A percentile compares a stretch with the other conserved stretches of the same genome.
Conservation (phyloP, 1,139 yeast genomes). For the Blastobotrys malaysiensis region DNA sequence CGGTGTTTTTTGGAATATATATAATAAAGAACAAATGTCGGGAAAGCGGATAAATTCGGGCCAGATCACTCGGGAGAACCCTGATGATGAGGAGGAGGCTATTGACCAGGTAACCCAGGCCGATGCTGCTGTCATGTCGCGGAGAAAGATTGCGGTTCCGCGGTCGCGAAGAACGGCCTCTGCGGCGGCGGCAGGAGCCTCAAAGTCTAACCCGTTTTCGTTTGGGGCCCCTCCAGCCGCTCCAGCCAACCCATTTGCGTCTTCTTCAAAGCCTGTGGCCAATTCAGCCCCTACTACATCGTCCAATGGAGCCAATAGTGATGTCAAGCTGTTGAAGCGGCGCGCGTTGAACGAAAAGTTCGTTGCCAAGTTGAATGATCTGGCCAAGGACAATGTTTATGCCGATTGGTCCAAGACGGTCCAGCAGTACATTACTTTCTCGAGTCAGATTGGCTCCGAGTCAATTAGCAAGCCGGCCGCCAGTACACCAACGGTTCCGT, state of each 20-base stretch:
- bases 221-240: constrained; percentile 9
- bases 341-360: constrained; percentile 66
- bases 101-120: constrained; percentile 42
- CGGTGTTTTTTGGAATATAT: not conserved
- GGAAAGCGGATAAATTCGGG: constrained; percentile 13
- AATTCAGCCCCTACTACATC: constrained; percentile 6
- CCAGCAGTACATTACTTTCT: constrained; percentile 56
- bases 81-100: constrained; percentile 37
- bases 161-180: constrained; percentile 35
- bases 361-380: constrained; percentile 43
- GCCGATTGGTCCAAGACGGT: constrained; percentile 56
- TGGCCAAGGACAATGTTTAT: constrained; percentile 43
- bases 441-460: constrained; percentile 38
- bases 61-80: constrained; percentile 10
- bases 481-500: constrained; percentile 1
- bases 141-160: constrained; percentile 63
- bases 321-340: constrained; percentile 16
- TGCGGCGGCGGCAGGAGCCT: constrained; percentile 10
- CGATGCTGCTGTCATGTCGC: constrained; percentile 56
- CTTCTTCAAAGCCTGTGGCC: not conserved
- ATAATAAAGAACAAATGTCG: constrained; percentile 6
- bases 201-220: constrained; percentile 9
- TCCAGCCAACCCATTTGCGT: constrained; percentile 8
- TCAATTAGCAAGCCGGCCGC: constrained; percentile 5
- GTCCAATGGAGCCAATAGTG: constrained; percentile 4